A percentile compares a stretch with the other conserved stretches of the same genome.
Evolutionary conservation across 2,329 filamentous ascomycete species (phyloP).

Genomic region (Nigrograna mackinnonii): DNA sequence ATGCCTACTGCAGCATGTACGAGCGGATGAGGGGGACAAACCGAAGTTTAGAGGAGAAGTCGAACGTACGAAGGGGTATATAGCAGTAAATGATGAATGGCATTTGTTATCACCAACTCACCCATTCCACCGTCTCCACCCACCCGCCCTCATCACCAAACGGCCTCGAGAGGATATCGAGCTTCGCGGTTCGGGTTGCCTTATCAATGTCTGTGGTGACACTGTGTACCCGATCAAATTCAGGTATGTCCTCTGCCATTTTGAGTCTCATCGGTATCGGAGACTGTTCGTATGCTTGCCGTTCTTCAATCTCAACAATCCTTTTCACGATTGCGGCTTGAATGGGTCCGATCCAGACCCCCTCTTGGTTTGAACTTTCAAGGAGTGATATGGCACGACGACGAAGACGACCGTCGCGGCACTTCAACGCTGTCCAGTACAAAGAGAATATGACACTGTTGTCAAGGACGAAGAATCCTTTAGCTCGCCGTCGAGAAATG

Average conservation of each 20-base stretch:
- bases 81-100: too few species aligned
- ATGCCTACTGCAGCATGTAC: too few species aligned
- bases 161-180: slow-evolving; percentile 4
- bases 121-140: slow-evolving; percentile 13
- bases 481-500: not conserved
- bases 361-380: slow-evolving; percentile 11
- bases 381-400: slow-evolving; percentile 13
- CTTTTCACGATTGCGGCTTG: slow-evolving; percentile 15
- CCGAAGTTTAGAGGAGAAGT: too few species aligned
- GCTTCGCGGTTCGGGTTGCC: slow-evolving; percentile 5
- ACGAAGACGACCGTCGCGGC: slow-evolving; percentile 11
- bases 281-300: slow-evolving; percentile 6
- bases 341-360: slow-evolving; percentile 12
- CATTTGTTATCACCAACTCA: slow-evolving; percentile 18
- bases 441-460: slow-evolving; percentile 14
- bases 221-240: slow-evolving; percentile 11
- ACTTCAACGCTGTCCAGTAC: slow-evolving; percentile 14
- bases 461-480: slow-evolving; percentile 14
- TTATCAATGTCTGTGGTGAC: slow-evolving; percentile 10
- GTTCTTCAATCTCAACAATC: slow-evolving; percentile 17
- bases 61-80: too few species aligned
- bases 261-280: slow-evolving; percentile 3
- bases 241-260: slow-evolving; percentile 9
- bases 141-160: slow-evolving; percentile 10
- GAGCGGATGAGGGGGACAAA: too few species aligned